Conservation (phyloP, 2,329 filamentous ascomycete species). For the Colletotrichum sp. region DNA sequence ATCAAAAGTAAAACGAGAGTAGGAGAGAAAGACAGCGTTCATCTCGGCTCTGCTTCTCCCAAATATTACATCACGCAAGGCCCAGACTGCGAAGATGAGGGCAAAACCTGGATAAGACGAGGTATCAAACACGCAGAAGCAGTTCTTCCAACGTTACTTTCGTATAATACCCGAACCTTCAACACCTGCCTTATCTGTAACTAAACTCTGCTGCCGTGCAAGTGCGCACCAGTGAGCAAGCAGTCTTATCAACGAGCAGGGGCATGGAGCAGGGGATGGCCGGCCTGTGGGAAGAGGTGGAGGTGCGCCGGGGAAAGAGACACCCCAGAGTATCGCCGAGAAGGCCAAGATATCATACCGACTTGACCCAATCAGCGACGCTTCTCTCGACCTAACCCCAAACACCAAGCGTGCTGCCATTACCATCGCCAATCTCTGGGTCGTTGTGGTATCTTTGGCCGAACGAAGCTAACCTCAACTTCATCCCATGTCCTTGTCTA, state of each 20-base stretch:
- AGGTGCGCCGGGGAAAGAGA: background rate
- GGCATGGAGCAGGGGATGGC: background rate
- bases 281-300: background rate
- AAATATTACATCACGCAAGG: background rate
- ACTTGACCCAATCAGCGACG: background rate
- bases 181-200: background rate
- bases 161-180: background rate
- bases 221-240: background rate
- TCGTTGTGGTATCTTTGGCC: background rate
- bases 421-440: background rate
- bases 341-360: constrained; percentile 14
- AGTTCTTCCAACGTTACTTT: background rate
- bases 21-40: background rate
- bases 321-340: background rate
- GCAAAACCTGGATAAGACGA: background rate
- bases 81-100: background rate
- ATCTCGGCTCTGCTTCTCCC: background rate
- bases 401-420: background rate
- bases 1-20: background rate
- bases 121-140: background rate
- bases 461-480: background rate
- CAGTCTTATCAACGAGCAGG: background rate
- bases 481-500: background rate
- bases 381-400: background rate
- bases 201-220: background rate